Evolutionary conservation across 176 grass and related monocot species (phyloP).

Genomic region (Poa pratensis): DNA sequence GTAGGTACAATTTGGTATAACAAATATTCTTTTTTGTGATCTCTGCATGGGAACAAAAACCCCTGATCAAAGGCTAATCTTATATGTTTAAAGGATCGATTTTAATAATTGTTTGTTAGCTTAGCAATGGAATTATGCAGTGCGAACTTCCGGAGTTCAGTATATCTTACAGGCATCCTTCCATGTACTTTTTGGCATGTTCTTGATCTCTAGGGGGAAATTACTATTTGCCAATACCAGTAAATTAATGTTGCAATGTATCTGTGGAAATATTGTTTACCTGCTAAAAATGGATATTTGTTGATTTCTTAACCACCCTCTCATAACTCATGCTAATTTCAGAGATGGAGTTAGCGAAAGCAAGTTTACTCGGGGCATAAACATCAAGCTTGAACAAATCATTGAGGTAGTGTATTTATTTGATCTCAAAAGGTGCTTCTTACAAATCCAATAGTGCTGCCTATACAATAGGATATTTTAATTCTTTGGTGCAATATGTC

Average conservation of each 20-base stretch:
- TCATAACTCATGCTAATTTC: conserved; percentile 9
- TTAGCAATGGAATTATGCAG: too few relatives aligned
- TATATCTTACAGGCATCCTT: too few relatives aligned
- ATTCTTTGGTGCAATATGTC: too few relatives aligned
- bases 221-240: not conserved
- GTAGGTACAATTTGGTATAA: too few relatives aligned
- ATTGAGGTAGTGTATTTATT: conserved; percentile 60
- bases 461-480: too few relatives aligned
- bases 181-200: too few relatives aligned
- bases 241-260: conserved; percentile 19
- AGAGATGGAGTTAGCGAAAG: conserved; percentile 93
- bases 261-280: not conserved
- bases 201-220: not conserved
- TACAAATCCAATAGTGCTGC: not conserved
- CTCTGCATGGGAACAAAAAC: too few relatives aligned
- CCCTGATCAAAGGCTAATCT: too few relatives aligned
- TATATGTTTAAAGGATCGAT: too few relatives aligned
- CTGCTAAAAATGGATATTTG: conserved; percentile 9
- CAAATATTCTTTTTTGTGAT: too few relatives aligned
- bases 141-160: too few relatives aligned
- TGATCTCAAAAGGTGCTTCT: not conserved
- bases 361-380: conserved; percentile 81
- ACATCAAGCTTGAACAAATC: conserved; percentile 93
- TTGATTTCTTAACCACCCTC: conserved; percentile 13
- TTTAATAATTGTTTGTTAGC: too few relatives aligned